Conservation (phyloP, 106 monocot genomes). For the Dioscorea alata region DNA sequence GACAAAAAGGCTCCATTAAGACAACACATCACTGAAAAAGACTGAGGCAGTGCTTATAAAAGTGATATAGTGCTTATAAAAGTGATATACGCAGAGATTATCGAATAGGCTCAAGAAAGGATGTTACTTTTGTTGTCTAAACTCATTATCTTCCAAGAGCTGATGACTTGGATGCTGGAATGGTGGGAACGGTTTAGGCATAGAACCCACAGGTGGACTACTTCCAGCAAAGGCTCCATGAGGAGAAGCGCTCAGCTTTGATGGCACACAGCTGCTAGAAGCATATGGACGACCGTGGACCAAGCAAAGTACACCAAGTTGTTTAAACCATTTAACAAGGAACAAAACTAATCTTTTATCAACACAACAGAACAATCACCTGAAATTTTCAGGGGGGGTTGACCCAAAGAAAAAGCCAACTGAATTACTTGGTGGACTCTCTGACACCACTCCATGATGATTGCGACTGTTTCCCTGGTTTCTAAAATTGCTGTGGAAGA, state of each 20-base stretch:
- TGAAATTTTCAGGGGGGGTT: slow-evolving; percentile 77
- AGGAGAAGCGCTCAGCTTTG: slow-evolving; percentile 66
- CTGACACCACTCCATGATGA: slow-evolving; percentile 47
- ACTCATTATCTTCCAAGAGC: slow-evolving; percentile 88
- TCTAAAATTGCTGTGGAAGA: slow-evolving; percentile 63
- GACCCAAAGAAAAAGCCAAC: slow-evolving; percentile 91
- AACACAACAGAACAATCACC: slow-evolving; percentile 24
- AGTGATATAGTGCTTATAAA: background rate
- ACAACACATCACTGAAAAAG: background rate
- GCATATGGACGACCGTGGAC: background rate
- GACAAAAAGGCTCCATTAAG: background rate
- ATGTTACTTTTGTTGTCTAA: slow-evolving; percentile 86
- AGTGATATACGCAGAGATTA: background rate
- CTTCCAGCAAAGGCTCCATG: slow-evolving; percentile 53
- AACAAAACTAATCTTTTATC: too few relatives aligned
- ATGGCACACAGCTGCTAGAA: slow-evolving; percentile 38
- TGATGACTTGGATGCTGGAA: slow-evolving; percentile 94
- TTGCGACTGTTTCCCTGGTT: slow-evolving; percentile 25
- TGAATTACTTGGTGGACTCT: slow-evolving; percentile 77
- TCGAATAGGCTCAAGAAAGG: background rate
- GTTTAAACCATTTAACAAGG: too few relatives aligned
- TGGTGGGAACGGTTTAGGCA: slow-evolving; percentile 76
- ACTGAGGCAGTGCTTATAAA: background rate
- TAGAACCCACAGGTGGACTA: slow-evolving; percentile 74
- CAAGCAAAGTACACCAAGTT: too few relatives aligned